These are phyloP conservation scores for Albugo laibachii DNA, from an alignment of 352 stramenopile species.

Conservation along the genomic window DNA sequence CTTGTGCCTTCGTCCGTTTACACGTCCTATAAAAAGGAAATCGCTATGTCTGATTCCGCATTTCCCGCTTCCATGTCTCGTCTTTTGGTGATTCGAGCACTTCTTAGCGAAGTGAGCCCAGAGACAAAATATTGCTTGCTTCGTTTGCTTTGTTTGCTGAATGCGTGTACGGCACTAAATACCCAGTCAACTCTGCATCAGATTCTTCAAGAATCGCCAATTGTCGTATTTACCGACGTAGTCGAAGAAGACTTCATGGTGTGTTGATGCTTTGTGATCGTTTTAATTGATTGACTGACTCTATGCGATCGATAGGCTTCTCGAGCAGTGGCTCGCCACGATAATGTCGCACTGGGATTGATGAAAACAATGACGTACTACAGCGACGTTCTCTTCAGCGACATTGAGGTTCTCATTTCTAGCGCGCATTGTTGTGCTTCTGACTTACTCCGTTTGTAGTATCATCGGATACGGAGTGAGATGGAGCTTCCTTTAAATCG, in stretches of 20 bases:
- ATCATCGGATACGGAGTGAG: neutral
- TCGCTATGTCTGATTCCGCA: constrained; percentile 15
- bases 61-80: constrained; percentile 20
- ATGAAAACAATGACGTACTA: constrained; percentile 39
- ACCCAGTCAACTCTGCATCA: constrained; percentile 8
- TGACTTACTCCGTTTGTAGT: neutral
- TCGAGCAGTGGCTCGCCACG: constrained; percentile 17
- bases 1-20: constrained; percentile 27
- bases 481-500: too few relatives aligned
- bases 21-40: constrained; percentile 15
- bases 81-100: constrained; percentile 19
- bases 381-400: constrained; percentile 42
- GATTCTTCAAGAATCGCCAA: constrained; percentile 29
- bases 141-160: constrained; percentile 30
- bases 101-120: constrained; percentile 23
- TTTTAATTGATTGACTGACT: neutral
- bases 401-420: constrained; percentile 24
- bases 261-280: constrained; percentile 1
- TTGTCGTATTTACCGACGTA: constrained; percentile 34
- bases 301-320: too few relatives aligned
- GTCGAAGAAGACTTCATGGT: constrained; percentile 45
- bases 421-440: neutral
- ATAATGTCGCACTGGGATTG: constrained; percentile 23
- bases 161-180: constrained; percentile 3
- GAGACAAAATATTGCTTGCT: constrained; percentile 33